These are phyloP conservation scores for Mortierella sp. DNA, from an alignment of 371 early-diverging fungal genomes.

Conservation along the genomic window DNA sequence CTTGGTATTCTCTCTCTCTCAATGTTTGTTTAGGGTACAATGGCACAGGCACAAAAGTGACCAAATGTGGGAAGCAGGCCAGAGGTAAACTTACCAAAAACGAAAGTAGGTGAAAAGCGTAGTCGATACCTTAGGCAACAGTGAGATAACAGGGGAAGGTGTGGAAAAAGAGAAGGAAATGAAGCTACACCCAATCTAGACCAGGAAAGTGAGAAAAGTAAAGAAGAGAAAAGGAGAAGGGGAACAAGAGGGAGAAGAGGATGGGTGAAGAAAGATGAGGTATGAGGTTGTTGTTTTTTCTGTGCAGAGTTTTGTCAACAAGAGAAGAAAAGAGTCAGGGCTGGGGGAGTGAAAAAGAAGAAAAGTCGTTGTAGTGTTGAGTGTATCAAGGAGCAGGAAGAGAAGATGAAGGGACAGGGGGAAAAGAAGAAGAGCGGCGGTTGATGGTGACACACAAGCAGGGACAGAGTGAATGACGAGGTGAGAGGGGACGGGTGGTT, in stretches of 20 bases:
- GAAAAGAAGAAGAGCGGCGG: background rate
- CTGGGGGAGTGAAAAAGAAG: background rate
- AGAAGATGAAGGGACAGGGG: background rate
- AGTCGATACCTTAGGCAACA: background rate
- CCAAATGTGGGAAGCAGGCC: background rate
- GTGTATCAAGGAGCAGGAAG: background rate
- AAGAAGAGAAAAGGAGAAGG: background rate
- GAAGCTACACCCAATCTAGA: background rate
- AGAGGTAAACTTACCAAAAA: background rate
- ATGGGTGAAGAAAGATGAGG: background rate
- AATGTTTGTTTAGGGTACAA: too few species aligned
- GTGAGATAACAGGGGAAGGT: background rate
- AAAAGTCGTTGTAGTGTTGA: background rate
- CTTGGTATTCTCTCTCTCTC: too few species aligned
- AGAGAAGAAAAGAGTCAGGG: background rate
- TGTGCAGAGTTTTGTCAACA: background rate
- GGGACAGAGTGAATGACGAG: background rate
- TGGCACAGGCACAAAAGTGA: background rate
- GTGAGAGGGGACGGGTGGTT: background rate
- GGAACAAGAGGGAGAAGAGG: background rate
- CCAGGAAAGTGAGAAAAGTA: too few species aligned
- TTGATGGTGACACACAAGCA: background rate
- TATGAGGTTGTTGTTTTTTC: background rate
- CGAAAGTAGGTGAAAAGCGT: background rate
- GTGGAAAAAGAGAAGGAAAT: conserved; percentile 11